phyloP scores from a whole-genome alignment of 352 stramenopile species.

The Globisporangium megalacanthum region DNA sequence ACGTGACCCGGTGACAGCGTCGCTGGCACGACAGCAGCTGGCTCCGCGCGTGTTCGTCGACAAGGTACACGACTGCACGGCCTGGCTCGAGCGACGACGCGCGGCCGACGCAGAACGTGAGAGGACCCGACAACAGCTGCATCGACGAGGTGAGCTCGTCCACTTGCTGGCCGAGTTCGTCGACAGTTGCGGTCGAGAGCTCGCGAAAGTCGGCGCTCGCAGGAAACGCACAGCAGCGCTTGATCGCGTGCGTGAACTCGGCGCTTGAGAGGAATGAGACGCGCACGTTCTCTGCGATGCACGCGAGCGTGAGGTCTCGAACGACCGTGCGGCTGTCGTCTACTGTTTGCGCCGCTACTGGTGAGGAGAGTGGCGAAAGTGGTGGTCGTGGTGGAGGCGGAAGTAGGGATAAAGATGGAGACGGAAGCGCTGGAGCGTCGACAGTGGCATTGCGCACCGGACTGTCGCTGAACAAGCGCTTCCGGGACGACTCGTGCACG shows the following conservation, averaged over 20 bases:
- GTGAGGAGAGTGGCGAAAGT: not conserved
- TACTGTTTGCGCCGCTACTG: not conserved
- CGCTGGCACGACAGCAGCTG: slow-evolving; percentile 9
- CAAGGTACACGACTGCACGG: slow-evolving; percentile 11
- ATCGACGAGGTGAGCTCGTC: slow-evolving; percentile 2
- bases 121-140: not conserved
- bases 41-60: slow-evolving; percentile 3
- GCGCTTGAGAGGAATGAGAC: slow-evolving; percentile 10
- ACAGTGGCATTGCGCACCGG: not conserved
- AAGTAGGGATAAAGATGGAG: not conserved
- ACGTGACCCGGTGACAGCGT: not conserved
- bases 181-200: not conserved
- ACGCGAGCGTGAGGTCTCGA: slow-evolving; percentile 5
- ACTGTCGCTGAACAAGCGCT: slow-evolving; percentile 7
- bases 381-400: not conserved
- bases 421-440: not conserved
- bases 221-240: not conserved
- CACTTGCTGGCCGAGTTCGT: not conserved
- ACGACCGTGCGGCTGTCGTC: not conserved
- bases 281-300: slow-evolving; percentile 11
- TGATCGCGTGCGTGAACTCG: slow-evolving; percentile 1
- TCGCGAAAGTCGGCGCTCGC: not conserved
- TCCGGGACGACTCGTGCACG: slow-evolving; percentile 2
- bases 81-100: not conserved
- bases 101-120: slow-evolving; percentile 11